phyloP scores from a whole-genome alignment of 805 yeast species.

The Teunomyces tritomae region DNA sequence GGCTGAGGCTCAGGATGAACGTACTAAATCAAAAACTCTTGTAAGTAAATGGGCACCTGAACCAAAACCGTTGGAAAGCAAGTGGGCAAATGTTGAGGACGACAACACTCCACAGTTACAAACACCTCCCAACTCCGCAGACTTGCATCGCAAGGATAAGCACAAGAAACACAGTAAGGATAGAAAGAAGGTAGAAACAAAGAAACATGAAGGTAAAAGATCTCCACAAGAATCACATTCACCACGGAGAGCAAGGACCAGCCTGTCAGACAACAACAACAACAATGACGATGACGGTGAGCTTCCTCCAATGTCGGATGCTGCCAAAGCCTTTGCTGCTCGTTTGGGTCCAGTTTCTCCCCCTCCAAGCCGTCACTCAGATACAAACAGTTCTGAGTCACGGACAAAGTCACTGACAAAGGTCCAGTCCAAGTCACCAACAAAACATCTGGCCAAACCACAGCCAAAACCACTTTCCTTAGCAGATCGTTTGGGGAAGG shows the following conservation, averaged over 20 bases:
- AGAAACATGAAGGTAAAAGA: background rate
- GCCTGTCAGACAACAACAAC: background rate
- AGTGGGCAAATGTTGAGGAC: conserved; percentile 30
- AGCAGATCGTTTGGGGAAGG: background rate
- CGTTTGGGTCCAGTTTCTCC: conserved; percentile 10
- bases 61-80: conserved; percentile 16
- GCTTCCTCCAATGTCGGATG: conserved; percentile 27
- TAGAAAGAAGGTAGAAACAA: background rate
- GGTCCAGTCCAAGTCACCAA: no score
- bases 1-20: conserved; percentile 23
- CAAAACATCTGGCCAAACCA: no score
- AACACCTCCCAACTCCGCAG: conserved; percentile 2
- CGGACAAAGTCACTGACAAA: background rate
- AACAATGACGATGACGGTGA: conserved; percentile 11
- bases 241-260: no score
- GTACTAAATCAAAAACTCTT: background rate
- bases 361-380: background rate
- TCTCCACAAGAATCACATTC: no score
- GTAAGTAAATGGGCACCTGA: background rate
- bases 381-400: background rate
- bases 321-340: conserved; percentile 32
- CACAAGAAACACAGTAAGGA: background rate
- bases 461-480: background rate
- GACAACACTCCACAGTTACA: conserved; percentile 3
- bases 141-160: background rate